Evolutionary conservation across 2,329 filamentous ascomycete genomes (phyloP).

Genomic region (Xylariaceae sp.): DNA sequence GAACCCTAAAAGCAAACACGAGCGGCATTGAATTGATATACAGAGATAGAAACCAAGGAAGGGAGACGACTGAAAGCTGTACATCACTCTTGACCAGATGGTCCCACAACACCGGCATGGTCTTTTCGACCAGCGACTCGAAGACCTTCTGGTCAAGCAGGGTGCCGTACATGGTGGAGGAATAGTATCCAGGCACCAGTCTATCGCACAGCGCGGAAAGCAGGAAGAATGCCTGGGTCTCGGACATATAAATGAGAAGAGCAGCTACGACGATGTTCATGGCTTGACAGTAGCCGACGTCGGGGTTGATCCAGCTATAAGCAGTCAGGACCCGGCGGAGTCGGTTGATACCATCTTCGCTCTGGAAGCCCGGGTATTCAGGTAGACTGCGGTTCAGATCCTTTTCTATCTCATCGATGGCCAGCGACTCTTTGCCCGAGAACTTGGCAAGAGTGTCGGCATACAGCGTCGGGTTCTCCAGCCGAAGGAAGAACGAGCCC

Average conservation of each 20-base stretch:
- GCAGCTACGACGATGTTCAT: conserved; percentile 99
- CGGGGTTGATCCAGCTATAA: conserved; percentile 94
- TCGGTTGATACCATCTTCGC: conserved; percentile 86
- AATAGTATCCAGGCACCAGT: conserved; percentile 93
- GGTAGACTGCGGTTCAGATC: conserved; percentile 93
- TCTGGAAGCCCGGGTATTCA: conserved; percentile 96
- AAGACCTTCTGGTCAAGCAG: conserved; percentile 95
- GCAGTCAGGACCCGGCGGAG: conserved; percentile 87
- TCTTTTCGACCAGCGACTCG: conserved; percentile 95
- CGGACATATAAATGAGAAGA: conserved; percentile 97
- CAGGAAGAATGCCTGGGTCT: conserved; percentile 90
- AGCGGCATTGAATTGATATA: conserved; percentile 99
- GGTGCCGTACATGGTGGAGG: conserved; percentile 98
- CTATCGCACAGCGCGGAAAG: conserved; percentile 89
- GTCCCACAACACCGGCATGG: conserved; percentile 97
- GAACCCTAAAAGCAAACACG: conserved; percentile 91
- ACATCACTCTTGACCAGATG: conserved; percentile 96
- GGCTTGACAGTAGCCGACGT: conserved; percentile 96
- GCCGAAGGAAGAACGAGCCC: conserved; percentile 79
- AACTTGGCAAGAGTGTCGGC: conserved; percentile 78
- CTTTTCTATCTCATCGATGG: conserved; percentile 98
- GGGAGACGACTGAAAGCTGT: conserved; percentile 91
- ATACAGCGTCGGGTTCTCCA: conserved; percentile 81
- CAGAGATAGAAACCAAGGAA: conserved; percentile 95
- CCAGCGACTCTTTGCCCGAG: conserved; percentile 80